phyloP scores from a whole-genome alignment of 176 grass and related monocot species.

The Miscanthus lutarioriparius region DNA sequence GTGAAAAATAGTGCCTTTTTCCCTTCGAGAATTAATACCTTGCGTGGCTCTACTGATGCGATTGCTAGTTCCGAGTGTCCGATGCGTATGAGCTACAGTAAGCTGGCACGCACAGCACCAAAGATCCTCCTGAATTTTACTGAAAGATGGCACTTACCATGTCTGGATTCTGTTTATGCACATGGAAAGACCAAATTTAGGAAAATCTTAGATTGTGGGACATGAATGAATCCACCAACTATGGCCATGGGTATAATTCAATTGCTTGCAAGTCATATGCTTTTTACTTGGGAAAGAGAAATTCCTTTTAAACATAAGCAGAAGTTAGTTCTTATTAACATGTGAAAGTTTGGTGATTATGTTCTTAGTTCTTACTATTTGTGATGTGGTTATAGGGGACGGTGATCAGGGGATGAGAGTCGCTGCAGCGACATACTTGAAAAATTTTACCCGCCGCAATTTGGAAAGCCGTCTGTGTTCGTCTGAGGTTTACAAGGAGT shows the following conservation, averaged over 20 bases:
- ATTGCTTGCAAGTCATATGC: background rate
- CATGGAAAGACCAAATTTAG: background rate
- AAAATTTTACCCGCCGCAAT: conserved; percentile 53
- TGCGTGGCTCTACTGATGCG: background rate
- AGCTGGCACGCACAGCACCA: background rate
- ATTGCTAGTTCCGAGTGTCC: background rate
- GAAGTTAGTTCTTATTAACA: background rate
- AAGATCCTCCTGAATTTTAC: background rate
- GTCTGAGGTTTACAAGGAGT: conserved; percentile 47
- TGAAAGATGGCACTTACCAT: background rate
- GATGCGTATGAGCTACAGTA: background rate
- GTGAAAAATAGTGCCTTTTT: background rate
- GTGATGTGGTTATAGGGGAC: conserved; percentile 37
- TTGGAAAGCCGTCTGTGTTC: conserved; percentile 37
- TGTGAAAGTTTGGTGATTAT: background rate
- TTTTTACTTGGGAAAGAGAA: background rate
- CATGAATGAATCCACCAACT: background rate
- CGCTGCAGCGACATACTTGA: conserved; percentile 73
- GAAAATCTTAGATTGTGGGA: background rate
- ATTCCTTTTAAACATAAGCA: background rate
- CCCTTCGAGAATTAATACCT: background rate
- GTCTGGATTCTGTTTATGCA: background rate
- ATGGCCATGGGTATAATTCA: background rate
- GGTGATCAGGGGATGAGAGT: conserved; percentile 69
- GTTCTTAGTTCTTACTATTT: background rate